Conservation (phyloP, 78 protist genomes). For the Acrasis kona region DNA sequence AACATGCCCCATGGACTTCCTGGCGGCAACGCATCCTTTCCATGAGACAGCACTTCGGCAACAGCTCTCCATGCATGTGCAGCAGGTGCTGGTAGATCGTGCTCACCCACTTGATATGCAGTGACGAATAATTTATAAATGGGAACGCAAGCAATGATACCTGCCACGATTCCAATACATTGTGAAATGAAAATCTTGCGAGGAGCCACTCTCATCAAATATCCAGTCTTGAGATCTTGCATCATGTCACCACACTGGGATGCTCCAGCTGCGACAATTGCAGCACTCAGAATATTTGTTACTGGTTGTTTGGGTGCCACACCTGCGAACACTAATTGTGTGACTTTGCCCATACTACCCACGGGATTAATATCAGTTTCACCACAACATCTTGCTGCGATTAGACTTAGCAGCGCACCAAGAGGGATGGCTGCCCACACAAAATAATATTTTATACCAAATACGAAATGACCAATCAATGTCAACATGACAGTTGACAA, state of each 20-base stretch:
- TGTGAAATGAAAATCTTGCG: constrained; percentile 48
- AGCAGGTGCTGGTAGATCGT: constrained; percentile 31
- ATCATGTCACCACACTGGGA: constrained; percentile 49
- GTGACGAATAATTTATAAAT: constrained; percentile 49
- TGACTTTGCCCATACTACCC: constrained; percentile 57
- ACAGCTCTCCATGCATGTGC: constrained; percentile 17
- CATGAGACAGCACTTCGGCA: constrained; percentile 6
- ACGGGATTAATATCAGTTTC: constrained; percentile 70
- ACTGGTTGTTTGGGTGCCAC: constrained; percentile 39
- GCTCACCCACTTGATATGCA: neutral
- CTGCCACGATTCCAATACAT: constrained; percentile 51
- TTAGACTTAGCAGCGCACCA: constrained; percentile 30
- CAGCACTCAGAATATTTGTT: constrained; percentile 64
- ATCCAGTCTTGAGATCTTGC: constrained; percentile 71
- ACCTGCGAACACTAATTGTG: constrained; percentile 52
- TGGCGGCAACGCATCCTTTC: neutral
- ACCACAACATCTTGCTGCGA: constrained; percentile 68
- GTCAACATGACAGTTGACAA: constrained; percentile 22
- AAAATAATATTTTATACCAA: neutral
- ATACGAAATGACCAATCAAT: constrained; percentile 9
- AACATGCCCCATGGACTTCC: neutral
- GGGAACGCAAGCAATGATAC: constrained; percentile 45
- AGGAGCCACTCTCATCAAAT: constrained; percentile 53
- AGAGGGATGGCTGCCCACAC: constrained; percentile 29
- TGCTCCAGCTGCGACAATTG: constrained; percentile 54